Base-by-base conservation (phyloP, 2,329 filamentous ascomycete species). In the Pseudocercospora pini-densiflorae region DNA sequence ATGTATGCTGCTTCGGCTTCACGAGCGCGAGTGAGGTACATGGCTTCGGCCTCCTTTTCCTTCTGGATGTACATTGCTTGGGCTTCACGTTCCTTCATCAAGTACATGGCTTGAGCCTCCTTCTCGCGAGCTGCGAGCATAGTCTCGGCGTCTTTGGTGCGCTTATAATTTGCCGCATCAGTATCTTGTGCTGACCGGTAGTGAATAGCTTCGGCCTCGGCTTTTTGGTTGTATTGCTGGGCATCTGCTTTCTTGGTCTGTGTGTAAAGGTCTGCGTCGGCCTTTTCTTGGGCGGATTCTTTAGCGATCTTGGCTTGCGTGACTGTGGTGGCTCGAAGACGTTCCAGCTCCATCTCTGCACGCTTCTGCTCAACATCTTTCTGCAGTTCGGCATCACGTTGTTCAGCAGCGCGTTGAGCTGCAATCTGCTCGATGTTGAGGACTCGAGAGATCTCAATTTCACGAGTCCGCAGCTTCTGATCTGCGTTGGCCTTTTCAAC, bases 331-430 rank as follows among this genome's bases (percentile, higher is more conserved):
- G 92, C 93, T 71, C 92, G 86, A 36, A 93, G 87, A 64, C 91
- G 88, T 78, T 96, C 93, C 65, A 95, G 84, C 81, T 95, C 92
- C 71, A 92, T 93, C 33, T 87, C 86, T 0, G 91, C 92, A 63
- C 91, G 89, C 84, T 90, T 92, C 72, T 88, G 81, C 81, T 96
- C 89, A 68, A 97, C 92, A 14, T 90, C 85, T 70, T 87, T 89
- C 83, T 93, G 92, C 61, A 97, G 84, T 71, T 95, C 92, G 59
- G 93, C 91, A 79, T 96, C 92, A 72, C 86, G 88, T 68, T 87
- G 85, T 80, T 97, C 91, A 1, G 92, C 90, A 9, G 88, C 85
- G 62, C 92, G 90, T 70, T 86, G 83, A 0, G 93, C 92, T 65
- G 89, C 84, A 76, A 96, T 92, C 59, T 90, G 88, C 29, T 90